Percentiles rank a stretch among this genome's conserved stretches.
Evolutionary conservation across 352 stramenopile species (phyloP).

Genomic region (Lagenidium giganteum): DNA sequence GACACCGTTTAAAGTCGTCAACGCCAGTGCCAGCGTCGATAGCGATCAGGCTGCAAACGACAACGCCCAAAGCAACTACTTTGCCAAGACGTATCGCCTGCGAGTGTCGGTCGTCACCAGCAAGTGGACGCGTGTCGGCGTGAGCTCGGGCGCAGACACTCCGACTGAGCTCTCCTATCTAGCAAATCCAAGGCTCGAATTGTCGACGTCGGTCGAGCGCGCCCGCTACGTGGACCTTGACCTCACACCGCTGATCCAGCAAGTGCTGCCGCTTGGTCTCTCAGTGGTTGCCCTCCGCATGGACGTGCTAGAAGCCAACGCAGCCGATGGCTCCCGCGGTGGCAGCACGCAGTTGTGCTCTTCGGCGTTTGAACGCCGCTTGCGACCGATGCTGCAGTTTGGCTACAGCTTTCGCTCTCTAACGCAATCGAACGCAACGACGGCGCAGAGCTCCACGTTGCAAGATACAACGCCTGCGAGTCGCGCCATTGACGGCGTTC

Average conservation of each 20-base stretch:
- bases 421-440: not conserved
- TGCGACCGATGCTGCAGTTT: conserved; percentile 38
- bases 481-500: conserved; percentile 7
- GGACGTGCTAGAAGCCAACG: conserved; percentile 32
- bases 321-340: conserved; percentile 7
- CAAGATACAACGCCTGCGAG: conserved; percentile 9
- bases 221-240: conserved; percentile 44
- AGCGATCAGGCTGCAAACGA: no score
- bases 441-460: conserved; percentile 47
- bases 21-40: conserved; percentile 12
- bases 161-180: conserved; percentile 16
- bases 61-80: conserved; percentile 14
- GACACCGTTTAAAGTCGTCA: conserved; percentile 69
- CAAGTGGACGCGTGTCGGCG: conserved; percentile 27
- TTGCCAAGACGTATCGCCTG: conserved; percentile 38
- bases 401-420: conserved; percentile 49
- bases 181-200: conserved; percentile 19
- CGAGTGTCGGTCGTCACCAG: conserved; percentile 48
- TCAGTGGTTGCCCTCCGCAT: conserved; percentile 45
- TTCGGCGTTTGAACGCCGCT: conserved; percentile 46
- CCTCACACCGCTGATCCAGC: conserved; percentile 33
- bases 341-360: conserved; percentile 51
- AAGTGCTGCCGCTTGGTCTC: conserved; percentile 30
- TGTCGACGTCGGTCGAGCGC: conserved; percentile 38
- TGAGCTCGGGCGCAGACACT: conserved; percentile 14